phyloP scores from a whole-genome alignment of 192 early-diverging fungal species.

The Backusella circina region DNA sequence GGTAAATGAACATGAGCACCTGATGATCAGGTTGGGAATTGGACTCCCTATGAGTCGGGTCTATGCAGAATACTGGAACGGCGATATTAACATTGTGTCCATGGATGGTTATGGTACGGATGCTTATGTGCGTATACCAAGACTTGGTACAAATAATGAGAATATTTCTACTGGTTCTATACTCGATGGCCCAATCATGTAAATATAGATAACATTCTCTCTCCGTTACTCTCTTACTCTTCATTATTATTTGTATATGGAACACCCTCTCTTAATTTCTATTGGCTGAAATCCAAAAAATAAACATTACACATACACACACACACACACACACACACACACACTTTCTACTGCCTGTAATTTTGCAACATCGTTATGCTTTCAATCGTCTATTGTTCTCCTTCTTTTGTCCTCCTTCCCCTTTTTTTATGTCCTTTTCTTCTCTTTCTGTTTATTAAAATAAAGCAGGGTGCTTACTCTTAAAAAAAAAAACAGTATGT shows the following conservation, averaged over 20 bases:
- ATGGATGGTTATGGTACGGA: constrained; percentile 92
- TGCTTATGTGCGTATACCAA: constrained; percentile 81
- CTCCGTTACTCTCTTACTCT: not conserved
- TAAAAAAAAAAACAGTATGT: not conserved
- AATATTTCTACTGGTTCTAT: constrained; percentile 23
- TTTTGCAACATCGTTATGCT: not conserved
- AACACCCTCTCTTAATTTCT: not conserved
- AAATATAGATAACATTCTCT: not conserved
- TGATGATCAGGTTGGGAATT: constrained; percentile 56
- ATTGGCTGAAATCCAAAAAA: not conserved
- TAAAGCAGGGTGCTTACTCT: not conserved
- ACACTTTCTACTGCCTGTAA: not conserved
- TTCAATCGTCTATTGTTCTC: not conserved
- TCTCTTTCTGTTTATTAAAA: not conserved
- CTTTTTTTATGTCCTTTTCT: not conserved
- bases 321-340: no score
- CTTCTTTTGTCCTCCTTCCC: not conserved
- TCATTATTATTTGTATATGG: not conserved
- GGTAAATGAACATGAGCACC: constrained; percentile 38
- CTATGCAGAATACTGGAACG: constrained; percentile 97
- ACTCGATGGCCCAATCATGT: not conserved
- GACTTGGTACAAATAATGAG: constrained; percentile 67
- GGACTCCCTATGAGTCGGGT: constrained; percentile 91
- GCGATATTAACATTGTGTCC: constrained; percentile 71
- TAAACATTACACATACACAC: no score